A percentile compares a stretch with the other conserved stretches of the same genome.
phyloP scores from a whole-genome alignment of 2,329 filamentous ascomycete species.

The Pseudocercospora crystallina region DNA sequence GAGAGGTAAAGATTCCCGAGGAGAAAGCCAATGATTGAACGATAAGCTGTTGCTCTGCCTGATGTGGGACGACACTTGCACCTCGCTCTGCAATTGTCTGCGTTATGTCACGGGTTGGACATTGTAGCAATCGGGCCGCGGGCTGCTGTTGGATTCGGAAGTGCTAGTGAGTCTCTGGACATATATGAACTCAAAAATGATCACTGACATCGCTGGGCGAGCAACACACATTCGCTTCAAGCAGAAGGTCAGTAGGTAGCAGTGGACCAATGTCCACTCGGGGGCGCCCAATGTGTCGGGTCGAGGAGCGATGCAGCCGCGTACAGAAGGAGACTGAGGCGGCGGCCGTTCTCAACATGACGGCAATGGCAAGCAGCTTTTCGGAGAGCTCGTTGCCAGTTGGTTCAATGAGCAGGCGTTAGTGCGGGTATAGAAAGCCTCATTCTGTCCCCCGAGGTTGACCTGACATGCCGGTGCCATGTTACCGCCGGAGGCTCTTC shows the following conservation, averaged over 20 bases:
- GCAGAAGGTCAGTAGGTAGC: constrained; percentile 7
- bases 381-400: no score
- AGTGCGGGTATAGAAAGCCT: no score
- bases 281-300: not conserved
- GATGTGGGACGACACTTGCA: constrained; percentile 3
- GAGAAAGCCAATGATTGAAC: constrained; percentile 15
- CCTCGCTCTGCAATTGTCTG: not conserved
- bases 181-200: constrained; percentile 15
- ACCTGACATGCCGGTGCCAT: no score
- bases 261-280: not conserved
- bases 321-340: constrained; percentile 3
- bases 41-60: constrained; percentile 7
- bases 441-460: no score
- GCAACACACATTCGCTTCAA: constrained; percentile 2
- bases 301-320: constrained; percentile 10
- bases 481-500: no score
- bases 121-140: constrained; percentile 3
- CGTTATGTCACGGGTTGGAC: not conserved
- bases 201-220: constrained; percentile 3
- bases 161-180: constrained; percentile 5
- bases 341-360: not conserved
- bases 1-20: constrained; percentile 20
- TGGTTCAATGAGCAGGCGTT: no score
- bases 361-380: not conserved
- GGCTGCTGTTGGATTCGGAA: not conserved